Evolutionary conservation across 2,329 filamentous ascomycete species (phyloP).

Genomic region (Fusarium nygamai): DNA sequence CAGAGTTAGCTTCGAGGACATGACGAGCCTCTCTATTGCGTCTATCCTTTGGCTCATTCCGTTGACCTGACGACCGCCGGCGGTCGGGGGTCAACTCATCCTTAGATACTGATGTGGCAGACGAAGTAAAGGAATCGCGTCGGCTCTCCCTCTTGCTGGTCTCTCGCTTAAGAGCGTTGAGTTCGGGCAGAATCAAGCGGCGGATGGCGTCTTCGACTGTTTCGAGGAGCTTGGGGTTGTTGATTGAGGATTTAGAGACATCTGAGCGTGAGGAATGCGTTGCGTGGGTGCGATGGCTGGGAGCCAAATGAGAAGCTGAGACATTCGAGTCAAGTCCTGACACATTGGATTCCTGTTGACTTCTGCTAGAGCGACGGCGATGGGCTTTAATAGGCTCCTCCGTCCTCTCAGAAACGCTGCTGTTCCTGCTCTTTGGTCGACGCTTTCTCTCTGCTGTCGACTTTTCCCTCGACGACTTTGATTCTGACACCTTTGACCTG

Average conservation of each 20-base stretch:
- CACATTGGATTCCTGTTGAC: slow-evolving; percentile 62
- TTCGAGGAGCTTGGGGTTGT: slow-evolving; percentile 89
- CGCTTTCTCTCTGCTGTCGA: slow-evolving; percentile 57
- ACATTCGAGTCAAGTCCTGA: slow-evolving; percentile 65
- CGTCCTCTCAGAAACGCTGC: slow-evolving; percentile 60
- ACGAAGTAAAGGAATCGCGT: slow-evolving; percentile 71
- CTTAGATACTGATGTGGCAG: slow-evolving; percentile 63
- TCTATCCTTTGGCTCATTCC: slow-evolving; percentile 55
- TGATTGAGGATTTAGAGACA: slow-evolving; percentile 77
- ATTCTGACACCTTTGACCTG: slow-evolving; percentile 51
- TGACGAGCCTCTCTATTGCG: slow-evolving; percentile 66
- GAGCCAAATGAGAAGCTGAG: slow-evolving; percentile 62
- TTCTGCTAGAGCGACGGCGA: slow-evolving; percentile 61
- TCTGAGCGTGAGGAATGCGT: slow-evolving; percentile 63
- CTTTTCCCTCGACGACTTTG: slow-evolving; percentile 56
- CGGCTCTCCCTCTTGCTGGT: slow-evolving; percentile 80
- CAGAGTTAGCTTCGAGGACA: slow-evolving; percentile 61
- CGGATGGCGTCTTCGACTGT: slow-evolving; percentile 95
- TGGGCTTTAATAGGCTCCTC: slow-evolving; percentile 58
- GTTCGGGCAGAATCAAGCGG: slow-evolving; percentile 87
- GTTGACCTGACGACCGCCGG: slow-evolving; percentile 69
- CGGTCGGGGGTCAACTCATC: slow-evolving; percentile 68
- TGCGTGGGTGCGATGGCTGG: slow-evolving; percentile 66
- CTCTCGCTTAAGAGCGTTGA: slow-evolving; percentile 90
- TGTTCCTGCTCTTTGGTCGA: slow-evolving; percentile 59